Conservation (phyloP, 2,329 filamentous ascomycete genomes). For the Akanthomyces uredinophilus region DNA sequence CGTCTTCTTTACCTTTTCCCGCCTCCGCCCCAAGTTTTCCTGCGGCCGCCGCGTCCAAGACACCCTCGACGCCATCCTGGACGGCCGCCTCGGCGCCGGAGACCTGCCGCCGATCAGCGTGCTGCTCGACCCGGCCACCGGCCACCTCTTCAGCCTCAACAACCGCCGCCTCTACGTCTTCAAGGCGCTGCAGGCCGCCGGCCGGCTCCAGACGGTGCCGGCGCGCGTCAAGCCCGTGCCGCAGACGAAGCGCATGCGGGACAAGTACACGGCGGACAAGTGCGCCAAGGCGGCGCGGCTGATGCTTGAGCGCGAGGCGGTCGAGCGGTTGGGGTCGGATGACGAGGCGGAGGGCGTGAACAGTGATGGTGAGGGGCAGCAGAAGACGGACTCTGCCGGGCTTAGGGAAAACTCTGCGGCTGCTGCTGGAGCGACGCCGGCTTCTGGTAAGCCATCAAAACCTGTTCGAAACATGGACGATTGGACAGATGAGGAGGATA, state of each 20-base stretch:
- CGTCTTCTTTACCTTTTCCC: conserved; percentile 15
- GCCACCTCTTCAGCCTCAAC: conserved; percentile 16
- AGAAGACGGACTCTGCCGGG: background rate
- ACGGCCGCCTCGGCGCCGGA: background rate
- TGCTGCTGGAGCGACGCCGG: background rate
- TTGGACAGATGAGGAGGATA: conserved; percentile 11
- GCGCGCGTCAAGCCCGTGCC: conserved; percentile 11
- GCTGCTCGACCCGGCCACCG: conserved; percentile 13
- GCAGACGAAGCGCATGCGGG: conserved; percentile 15
- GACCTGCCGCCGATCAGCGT: conserved; percentile 16
- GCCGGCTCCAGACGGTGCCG: conserved; percentile 1
- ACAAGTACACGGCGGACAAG: conserved; percentile 14
- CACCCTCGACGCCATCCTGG: conserved; percentile 11
- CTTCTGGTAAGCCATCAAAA: background rate
- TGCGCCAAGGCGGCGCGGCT: conserved; percentile 12
- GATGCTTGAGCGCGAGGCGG: conserved; percentile 13
- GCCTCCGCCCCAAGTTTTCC: conserved; percentile 14
- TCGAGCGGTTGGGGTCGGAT: background rate
- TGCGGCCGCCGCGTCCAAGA: conserved; percentile 15
- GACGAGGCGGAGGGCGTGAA: conserved; percentile 2
- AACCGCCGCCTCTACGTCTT: conserved; percentile 16
- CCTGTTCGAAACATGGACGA: conserved; percentile 3
- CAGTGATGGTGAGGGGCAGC: background rate
- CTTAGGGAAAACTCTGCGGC: background rate
- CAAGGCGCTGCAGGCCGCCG: conserved; percentile 9